These are phyloP conservation scores for Pseudogymnoascus pannorum DNA, from an alignment of 2,329 filamentous ascomycete genomes.

Conservation along the genomic window DNA sequence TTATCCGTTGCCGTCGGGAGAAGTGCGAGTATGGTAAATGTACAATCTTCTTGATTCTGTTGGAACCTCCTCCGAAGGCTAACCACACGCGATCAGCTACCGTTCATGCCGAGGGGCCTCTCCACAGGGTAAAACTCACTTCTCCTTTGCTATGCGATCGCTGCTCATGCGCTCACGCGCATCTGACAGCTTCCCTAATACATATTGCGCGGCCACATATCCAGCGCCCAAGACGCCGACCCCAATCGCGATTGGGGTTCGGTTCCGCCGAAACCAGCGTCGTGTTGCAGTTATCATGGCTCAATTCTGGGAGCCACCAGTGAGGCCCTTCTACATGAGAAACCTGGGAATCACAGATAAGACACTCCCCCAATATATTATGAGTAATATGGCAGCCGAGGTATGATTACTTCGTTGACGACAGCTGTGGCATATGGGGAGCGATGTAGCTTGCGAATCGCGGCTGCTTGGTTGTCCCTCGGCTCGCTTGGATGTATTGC, in stretches of 20 bases:
- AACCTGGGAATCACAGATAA: not conserved
- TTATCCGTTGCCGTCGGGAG: slow-evolving; percentile 87
- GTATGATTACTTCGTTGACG: not conserved
- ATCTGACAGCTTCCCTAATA: slow-evolving; percentile 83
- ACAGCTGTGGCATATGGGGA: not conserved
- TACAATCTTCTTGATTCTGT: slow-evolving; percentile 98
- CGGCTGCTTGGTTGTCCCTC: slow-evolving; percentile 7
- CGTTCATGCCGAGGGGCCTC: not conserved
- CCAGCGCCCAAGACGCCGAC: slow-evolving; percentile 81
- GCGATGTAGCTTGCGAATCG: not conserved
- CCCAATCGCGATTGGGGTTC: slow-evolving; percentile 81
- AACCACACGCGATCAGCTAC: slow-evolving; percentile 16
- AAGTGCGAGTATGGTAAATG: slow-evolving; percentile 92
- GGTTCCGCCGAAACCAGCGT: slow-evolving; percentile 88
- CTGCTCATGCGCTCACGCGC: slow-evolving; percentile 94
- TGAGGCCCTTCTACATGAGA: slow-evolving; percentile 7
- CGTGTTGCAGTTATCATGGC: slow-evolving; percentile 64
- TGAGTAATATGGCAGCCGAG: not conserved
- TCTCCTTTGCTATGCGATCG: slow-evolving; percentile 92
- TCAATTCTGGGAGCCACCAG: slow-evolving; percentile 9
- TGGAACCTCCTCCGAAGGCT: slow-evolving; percentile 94
- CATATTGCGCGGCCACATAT: slow-evolving; percentile 89
- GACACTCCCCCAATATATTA: not conserved
- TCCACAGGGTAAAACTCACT: slow-evolving; percentile 48
- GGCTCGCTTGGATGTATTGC: slow-evolving; percentile 2